phyloP scores from a whole-genome alignment of 441 rosid species.

The Populus hybrid region DNA sequence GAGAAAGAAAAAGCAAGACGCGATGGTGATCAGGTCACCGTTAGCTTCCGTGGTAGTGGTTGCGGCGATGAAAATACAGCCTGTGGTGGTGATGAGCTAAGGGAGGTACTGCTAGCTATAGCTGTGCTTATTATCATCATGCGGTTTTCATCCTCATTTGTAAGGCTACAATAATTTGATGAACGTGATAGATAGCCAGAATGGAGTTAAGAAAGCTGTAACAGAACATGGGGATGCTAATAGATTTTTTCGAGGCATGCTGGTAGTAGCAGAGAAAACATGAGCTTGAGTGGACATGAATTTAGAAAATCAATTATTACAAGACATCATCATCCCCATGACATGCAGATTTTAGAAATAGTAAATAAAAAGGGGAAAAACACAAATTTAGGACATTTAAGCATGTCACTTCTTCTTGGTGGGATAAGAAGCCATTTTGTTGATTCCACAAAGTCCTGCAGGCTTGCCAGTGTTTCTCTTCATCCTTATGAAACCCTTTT shows the following conservation, averaged over 20 bases:
- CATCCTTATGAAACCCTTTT: slow-evolving; percentile 82
- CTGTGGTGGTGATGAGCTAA: too few species aligned
- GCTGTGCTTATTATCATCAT: too few species aligned
- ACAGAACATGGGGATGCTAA: too few species aligned
- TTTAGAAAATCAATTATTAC: background rate
- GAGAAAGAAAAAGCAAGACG: too few species aligned
- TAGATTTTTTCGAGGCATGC: background rate
- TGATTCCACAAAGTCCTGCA: slow-evolving; percentile 80
- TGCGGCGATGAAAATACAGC: too few species aligned
- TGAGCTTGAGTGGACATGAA: background rate
- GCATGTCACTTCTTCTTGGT: slow-evolving; percentile 44
- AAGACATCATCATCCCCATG: background rate
- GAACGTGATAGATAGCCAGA: too few species aligned
- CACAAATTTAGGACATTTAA: background rate
- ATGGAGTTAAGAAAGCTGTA: too few species aligned
- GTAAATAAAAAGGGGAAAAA: background rate
- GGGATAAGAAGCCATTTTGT: slow-evolving; percentile 94
- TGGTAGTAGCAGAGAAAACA: background rate
- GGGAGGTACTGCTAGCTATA: too few species aligned
- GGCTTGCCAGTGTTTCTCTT: slow-evolving; percentile 80
- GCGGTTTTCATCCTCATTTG: too few species aligned
- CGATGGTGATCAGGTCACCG: too few species aligned
- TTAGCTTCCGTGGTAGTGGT: too few species aligned
- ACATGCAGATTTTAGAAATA: background rate
- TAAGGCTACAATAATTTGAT: too few species aligned